Evolutionary conservation across 2,329 filamentous ascomycete genomes (phyloP), one percentile per base, ranked within the genome.

Genomic region (Tolypocladium nubicola): DNA sequence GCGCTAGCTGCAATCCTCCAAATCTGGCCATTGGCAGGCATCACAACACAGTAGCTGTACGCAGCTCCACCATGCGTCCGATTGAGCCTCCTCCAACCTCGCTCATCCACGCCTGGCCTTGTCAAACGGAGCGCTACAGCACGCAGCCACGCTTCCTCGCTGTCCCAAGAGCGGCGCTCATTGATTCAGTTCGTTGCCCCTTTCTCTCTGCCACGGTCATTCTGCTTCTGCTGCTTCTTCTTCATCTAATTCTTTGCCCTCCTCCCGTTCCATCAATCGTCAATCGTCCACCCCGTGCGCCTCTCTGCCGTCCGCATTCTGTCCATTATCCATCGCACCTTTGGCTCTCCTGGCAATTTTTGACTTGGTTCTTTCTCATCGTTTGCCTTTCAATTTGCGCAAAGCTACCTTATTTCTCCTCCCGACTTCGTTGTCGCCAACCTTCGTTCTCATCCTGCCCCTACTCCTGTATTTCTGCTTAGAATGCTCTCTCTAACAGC

Each of bases 401-500:
- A 45, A 54, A 43, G 33, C 55, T 55, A 53, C 47, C 21, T 37
- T 55, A 23, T 16, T 55, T 52, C 39, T 45, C 41, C 33, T 33
- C 45, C 33, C 35, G 30, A 39, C 54, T n/a, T 53, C 30, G 35
- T 33, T 40, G 26, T 40, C 40, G 50, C 23, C n/a, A 19, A 21
- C 41, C 45, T 10, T 50, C 49, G 33, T 39, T 40, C 9, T 45
- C 38, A 38, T 10, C 47, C 26, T 6, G 6, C 16, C 56, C 56
- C 60, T 64, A 65, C 60, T 65, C 62, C 63, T 63, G 62, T 68
- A 62, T 65, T 65, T 66, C 64, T 65, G 55, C 60, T 63, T 56
- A 76, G 73, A 72, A 76, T 77, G 70, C 70, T 70, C 72, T 75
- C 71, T 83, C 80, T 83, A 82, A 82, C 79, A 66, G 73, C 76